Base-by-base conservation (phyloP, 2,329 filamentous ascomycete species). In the Capronia epimyces region DNA sequence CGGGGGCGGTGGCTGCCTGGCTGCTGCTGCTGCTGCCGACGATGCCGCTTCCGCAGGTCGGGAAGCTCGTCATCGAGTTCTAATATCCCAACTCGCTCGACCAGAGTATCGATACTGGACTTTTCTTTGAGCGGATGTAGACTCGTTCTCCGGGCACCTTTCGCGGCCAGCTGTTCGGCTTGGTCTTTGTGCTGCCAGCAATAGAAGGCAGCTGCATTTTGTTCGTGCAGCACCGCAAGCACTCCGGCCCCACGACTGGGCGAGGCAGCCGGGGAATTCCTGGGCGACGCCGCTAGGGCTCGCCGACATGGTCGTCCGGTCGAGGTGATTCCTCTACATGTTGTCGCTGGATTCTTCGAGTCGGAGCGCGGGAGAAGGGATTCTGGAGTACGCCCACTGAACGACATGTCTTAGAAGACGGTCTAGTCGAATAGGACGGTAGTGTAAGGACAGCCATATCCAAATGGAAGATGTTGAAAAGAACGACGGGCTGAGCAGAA, bases 131-230 rank as follows among this genome's bases (percentile, higher is more conserved):
- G 68, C 3, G 83, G 79, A 5, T 80, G 76, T 3, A 77, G 72
- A 66, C 3, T 71, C 73, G 1, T 73, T 73, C 1, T 74, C 71
- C 54, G 70, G 76, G 15, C 74, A 75, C 39, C 66, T 66, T 7
- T 75, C 74, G 50, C 67, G 63, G 59, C 66, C 64, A 71, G 50
- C 10, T 61, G 65, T 47, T 71, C 65, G 2, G 88, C 88, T 68
- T 98, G 93, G 50, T 93, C 88, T 66, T 87, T 90, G 72, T 98
- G 93, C 67, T 96, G 89, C 86, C 87, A 95, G 74, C 91, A 97
- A 71, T 89, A 96, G 43, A 84, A 78, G 57, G 55, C 67, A 36
- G 59, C 62, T 50, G 63, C 65, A 52, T 56, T 60, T 22, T 60
- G 56, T 39, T 63, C 42, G 45, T 60, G 48, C 10, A 63, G 37